Evolutionary conservation across 2,329 filamentous ascomycete species (phyloP), one percentile per base, ranked within the genome.

Genomic region (Ceratocystis huliohia): DNA sequence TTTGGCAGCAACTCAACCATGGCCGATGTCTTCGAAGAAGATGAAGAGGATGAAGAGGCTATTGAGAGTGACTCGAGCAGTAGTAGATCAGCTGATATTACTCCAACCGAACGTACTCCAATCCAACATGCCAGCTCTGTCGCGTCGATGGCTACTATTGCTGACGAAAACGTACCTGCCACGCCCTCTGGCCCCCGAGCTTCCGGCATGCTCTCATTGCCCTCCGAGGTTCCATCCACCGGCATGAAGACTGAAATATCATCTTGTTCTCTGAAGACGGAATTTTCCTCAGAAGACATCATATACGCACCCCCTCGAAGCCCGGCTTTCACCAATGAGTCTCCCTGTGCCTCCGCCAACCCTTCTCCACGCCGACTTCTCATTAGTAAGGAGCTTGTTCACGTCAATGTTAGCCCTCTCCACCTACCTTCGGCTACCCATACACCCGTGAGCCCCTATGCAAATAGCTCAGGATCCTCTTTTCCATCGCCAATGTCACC

Each of bases 1-100:
- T 85, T 86, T 64, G 82, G 81, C 48, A 88, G 85, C 73, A 84
- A 83, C 70, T 85, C 87, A 0, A 87, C 87, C 0, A 92, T 94
- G 88, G 88, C 87, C 0, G 89, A 93, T 73, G 89, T 94, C 0
- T 94, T 93, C 69, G 89, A 94, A 72, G 89, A 93, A 71, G 89
- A 92, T 33, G 78, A 79, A 2, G 81, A 84, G 13, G 77, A 76
- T 66, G 75, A 74, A 25, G 75, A 77, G 41, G 70, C 69, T 2
- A 76, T 76, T 6, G 68, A 68, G 15, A 69, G 67, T 61, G 68
- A 67, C n/a, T 68, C 66, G 1, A 65, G 63, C 17, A 68, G 66
- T 28, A 63, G 61, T 53, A 66, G 66, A 61, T 68, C 66, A 1
- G 66, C 64, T 15, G 66, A 68, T 45, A 66, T 68, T 8, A 68